Percentiles rank a stretch among this genome's conserved stretches.
Conservation (phyloP, 2,329 filamentous ascomycete genomes). For the Arthroderma sp. region DNA sequence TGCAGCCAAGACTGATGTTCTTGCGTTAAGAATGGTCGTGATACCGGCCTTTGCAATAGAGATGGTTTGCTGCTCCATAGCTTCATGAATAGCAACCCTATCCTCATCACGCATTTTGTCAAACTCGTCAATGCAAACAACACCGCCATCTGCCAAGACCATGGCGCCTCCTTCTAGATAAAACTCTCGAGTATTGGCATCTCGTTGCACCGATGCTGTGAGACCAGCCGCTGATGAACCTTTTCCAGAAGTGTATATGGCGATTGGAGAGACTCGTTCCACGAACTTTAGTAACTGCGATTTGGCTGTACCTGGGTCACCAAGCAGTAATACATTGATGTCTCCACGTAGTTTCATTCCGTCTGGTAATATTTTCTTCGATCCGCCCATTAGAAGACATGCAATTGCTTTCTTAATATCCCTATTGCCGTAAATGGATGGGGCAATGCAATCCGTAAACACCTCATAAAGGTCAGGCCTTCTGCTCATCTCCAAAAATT, state of each 20-base stretch:
- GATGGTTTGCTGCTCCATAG: slow-evolving; percentile 99
- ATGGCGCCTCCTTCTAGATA: slow-evolving; percentile 97
- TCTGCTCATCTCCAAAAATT: slow-evolving; percentile 83
- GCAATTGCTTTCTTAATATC: slow-evolving; percentile 98
- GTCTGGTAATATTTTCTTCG: slow-evolving; percentile 93
- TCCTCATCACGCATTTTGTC: slow-evolving; percentile 99
- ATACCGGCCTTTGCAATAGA: slow-evolving; percentile 98
- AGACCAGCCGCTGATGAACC: slow-evolving; percentile 95
- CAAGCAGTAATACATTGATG: slow-evolving; percentile 91
- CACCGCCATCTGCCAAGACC: slow-evolving; percentile 92
- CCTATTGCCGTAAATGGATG: slow-evolving; percentile 88
- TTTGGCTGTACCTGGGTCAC: slow-evolving; percentile 96
- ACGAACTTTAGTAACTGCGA: slow-evolving; percentile 96
- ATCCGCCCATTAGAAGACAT: slow-evolving; percentile 83
- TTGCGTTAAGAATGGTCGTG: slow-evolving; percentile 90
- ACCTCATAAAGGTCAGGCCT: slow-evolving; percentile 83
- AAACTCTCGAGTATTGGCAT: slow-evolving; percentile 84
- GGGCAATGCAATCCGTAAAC: slow-evolving; percentile 85
- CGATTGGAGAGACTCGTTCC: slow-evolving; percentile 88
- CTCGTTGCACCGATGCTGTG: slow-evolving; percentile 89
- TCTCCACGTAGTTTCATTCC: slow-evolving; percentile 96
- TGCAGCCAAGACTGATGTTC: slow-evolving; percentile 87
- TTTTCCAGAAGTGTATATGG: slow-evolving; percentile 97
- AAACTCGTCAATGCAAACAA: slow-evolving; percentile 98
- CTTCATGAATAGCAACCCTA: slow-evolving; percentile 94